Percentiles rank a stretch among this genome's conserved stretches.
These are phyloP conservation scores for Craspedostauros australis DNA, from an alignment of 108 stramenopile genomes.

Conservation along the genomic window DNA sequence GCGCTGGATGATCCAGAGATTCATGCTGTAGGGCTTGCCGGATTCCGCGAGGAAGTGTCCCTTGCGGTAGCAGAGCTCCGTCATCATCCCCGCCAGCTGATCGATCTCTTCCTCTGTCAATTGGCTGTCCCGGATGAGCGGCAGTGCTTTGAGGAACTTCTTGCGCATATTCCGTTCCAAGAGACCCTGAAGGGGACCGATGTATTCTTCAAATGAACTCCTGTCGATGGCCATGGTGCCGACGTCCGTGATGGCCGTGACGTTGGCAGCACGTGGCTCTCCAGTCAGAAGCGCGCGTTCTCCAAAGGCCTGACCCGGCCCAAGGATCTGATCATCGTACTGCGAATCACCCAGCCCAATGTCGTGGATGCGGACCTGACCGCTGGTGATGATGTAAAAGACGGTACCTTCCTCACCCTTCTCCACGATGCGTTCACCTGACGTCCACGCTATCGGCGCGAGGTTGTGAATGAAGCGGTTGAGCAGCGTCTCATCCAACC, in stretches of 20 bases:
- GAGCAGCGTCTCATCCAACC: constrained; percentile 14
- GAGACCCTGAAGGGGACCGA: constrained; percentile 32
- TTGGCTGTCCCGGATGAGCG: constrained; percentile 48
- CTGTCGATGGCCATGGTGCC: constrained; percentile 36
- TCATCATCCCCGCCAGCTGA: constrained; percentile 43
- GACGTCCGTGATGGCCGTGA: constrained; percentile 39
- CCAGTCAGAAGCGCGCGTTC: constrained; percentile 88
- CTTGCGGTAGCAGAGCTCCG: constrained; percentile 41
- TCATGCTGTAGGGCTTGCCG: constrained; percentile 40
- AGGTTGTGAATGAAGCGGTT: constrained; percentile 20
- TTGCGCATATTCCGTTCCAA: constrained; percentile 6
- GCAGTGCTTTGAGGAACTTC: constrained; percentile 46
- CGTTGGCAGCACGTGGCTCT: constrained; percentile 71
- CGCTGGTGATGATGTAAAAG: constrained; percentile 80
- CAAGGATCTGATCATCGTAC: constrained; percentile 16
- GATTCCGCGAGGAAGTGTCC: constrained; percentile 44
- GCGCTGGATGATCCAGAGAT: constrained; percentile 52
- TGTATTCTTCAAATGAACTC: constrained; percentile 19
- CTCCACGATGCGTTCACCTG: constrained; percentile 52
- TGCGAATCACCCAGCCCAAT: constrained; percentile 46
- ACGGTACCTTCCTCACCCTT: constrained; percentile 70
- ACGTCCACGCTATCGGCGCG: constrained; percentile 24
- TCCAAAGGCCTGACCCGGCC: constrained; percentile 78
- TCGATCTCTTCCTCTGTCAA: constrained; percentile 55
- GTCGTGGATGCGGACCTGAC: constrained; percentile 53